Evolutionary conservation across 768 basidiomycete species (phyloP).

Genomic region (Boletus vermiculosoides): DNA sequence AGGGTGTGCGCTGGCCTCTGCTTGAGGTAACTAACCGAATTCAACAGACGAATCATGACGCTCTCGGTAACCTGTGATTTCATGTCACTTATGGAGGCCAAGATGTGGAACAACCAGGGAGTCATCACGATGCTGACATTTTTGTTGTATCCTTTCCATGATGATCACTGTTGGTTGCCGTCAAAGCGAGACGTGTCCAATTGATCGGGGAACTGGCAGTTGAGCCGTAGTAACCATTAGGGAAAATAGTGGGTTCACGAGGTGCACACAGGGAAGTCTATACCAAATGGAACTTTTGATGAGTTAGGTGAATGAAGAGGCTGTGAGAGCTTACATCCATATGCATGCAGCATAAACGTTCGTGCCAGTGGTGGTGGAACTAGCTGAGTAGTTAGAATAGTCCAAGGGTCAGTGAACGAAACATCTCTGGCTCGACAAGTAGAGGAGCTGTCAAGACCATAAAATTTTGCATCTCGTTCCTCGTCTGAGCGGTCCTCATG

Average conservation of each 20-base stretch:
- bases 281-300: background rate
- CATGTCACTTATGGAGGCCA: background rate
- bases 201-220: background rate
- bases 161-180: background rate
- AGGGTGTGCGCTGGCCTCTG: no score
- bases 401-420: background rate
- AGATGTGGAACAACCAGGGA: background rate
- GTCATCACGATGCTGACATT: background rate
- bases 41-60: no score
- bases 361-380: background rate
- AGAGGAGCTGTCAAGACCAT: no score
- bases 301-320: background rate
- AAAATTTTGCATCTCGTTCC: no score
- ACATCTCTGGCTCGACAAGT: background rate
- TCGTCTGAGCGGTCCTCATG: no score
- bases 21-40: background rate
- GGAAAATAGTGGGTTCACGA: background rate
- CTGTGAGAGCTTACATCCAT: background rate
- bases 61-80: background rate
- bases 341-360: background rate
- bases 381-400: no score
- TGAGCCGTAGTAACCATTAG: background rate
- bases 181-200: background rate
- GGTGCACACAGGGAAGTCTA: background rate
- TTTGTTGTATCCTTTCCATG: conserved; percentile 14